phyloP scores from a whole-genome alignment of 805 yeast genomes.

The Candida railenensis region DNA sequence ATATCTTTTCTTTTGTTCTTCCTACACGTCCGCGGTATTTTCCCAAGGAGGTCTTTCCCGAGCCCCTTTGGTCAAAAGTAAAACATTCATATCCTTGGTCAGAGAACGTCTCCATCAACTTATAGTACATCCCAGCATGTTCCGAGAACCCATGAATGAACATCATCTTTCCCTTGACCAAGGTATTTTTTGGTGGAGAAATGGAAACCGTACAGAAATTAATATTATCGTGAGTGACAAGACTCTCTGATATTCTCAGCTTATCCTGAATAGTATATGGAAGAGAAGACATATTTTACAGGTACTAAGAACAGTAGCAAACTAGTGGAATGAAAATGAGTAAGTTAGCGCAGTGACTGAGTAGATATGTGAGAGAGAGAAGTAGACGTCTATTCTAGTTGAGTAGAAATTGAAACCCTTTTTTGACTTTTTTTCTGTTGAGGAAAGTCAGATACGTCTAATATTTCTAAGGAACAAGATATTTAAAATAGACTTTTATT shows the following conservation, averaged over 20 bases:
- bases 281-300: not conserved
- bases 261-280: not conserved
- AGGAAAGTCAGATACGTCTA: not conserved
- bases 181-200: conserved; percentile 6
- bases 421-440: not conserved
- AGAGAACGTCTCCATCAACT: conserved; percentile 9
- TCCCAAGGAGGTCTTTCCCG: conserved; percentile 12
- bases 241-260: not conserved
- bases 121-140: conserved; percentile 9
- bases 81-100: conserved; percentile 12
- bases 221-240: conserved; percentile 8
- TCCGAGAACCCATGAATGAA: conserved; percentile 15
- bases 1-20: not conserved
- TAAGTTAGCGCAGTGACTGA: too few species aligned
- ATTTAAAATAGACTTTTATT: too few species aligned
- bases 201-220: conserved; percentile 10
- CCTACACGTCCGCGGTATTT: conserved; percentile 10
- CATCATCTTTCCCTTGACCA: conserved; percentile 7
- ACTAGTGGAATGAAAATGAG: too few species aligned
- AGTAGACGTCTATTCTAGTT: not conserved
- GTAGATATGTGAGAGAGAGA: too few species aligned
- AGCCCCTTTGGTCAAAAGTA: conserved; percentile 12
- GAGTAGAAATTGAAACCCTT: not conserved
- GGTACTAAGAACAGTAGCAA: too few species aligned
- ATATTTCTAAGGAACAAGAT: not conserved